A percentile compares a stretch with the other conserved stretches of the same genome.
These are phyloP conservation scores for Botrytis pseudocinerea DNA, from an alignment of 2,329 filamentous ascomycete genomes.

Conservation along the genomic window DNA sequence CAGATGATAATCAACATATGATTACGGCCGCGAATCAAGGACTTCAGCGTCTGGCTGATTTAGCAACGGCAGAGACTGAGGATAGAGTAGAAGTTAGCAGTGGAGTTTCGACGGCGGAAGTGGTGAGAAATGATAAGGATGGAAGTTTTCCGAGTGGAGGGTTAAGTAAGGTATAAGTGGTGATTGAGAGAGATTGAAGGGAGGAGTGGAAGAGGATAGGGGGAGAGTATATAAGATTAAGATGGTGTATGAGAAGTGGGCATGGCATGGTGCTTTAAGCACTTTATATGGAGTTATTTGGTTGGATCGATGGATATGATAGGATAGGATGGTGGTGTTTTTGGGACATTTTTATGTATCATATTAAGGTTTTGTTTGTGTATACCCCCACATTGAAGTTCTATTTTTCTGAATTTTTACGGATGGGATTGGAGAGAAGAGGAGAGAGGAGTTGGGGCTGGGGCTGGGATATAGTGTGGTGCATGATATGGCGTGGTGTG, in stretches of 20 bases:
- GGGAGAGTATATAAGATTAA: background rate
- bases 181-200: background rate
- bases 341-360: background rate
- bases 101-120: background rate
- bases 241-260: background rate
- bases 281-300: background rate
- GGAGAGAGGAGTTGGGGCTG: background rate
- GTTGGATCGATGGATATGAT: background rate
- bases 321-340: background rate
- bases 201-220: background rate
- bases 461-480: background rate
- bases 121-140: background rate
- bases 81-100: slow-evolving; percentile 3
- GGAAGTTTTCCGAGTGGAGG: background rate
- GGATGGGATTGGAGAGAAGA: background rate
- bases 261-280: background rate
- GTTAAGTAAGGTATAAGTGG: background rate
- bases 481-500: background rate
- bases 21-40: slow-evolving; percentile 34
- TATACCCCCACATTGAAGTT: slow-evolving; percentile 12
- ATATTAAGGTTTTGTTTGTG: background rate
- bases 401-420: background rate
- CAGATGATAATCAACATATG: slow-evolving; percentile 29
- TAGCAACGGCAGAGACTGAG: slow-evolving; percentile 37
- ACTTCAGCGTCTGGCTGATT: slow-evolving; percentile 62